Base-by-base conservation (phyloP, 257 asterid species). In the Penstemon eatonii region DNA sequence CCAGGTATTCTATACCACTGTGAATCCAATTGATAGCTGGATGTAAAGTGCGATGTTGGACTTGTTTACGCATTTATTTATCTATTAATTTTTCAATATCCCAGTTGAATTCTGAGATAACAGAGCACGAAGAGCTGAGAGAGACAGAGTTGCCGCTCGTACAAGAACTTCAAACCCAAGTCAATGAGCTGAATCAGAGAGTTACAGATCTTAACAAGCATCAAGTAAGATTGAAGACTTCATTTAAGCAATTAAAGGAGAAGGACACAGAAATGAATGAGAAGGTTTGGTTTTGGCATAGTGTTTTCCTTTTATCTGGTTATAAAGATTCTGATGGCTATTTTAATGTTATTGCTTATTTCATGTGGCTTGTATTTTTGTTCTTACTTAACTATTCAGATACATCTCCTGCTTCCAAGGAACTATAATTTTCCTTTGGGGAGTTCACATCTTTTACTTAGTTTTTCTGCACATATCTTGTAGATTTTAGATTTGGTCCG, bases 231-330 rank as follows among this genome's bases (percentile, higher is more conserved):
- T 70, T 90, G 87, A 84, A 85, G 82, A 79, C 85, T 75, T 72
- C 85, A 18, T 54, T 78, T 43, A 89, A 79, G 73, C 84, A 86
- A 69, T 70, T 79, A 73, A 94, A 82, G 87, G 96, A 91, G 74
- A 89, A 83, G 85, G 68, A 73, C 67, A 84, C 79, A 67, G 99
- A 91, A 79, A 75, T 79, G 82, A 96, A 94, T 69, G 96, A 86
- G 52, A 79, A 87, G 97, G 99, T 89, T 51, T 62, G 78, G 41
- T 74, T 71, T 63, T 63, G 58, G 65, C 68, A 54, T 56, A 25
- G 25, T 56, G 65, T n/a, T 53, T 63, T 62, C 66, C 46, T 66
- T 52, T 57, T 56, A 25, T 46, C 33, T 56, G 36, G 56, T 74
- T 65, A 25, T 25, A 1, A 15, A 38, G 13, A 60, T 42, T 41